These are phyloP conservation scores for Anisogramma anomala DNA, from an alignment of 2,329 filamentous ascomycete species.

Conservation along the genomic window DNA sequence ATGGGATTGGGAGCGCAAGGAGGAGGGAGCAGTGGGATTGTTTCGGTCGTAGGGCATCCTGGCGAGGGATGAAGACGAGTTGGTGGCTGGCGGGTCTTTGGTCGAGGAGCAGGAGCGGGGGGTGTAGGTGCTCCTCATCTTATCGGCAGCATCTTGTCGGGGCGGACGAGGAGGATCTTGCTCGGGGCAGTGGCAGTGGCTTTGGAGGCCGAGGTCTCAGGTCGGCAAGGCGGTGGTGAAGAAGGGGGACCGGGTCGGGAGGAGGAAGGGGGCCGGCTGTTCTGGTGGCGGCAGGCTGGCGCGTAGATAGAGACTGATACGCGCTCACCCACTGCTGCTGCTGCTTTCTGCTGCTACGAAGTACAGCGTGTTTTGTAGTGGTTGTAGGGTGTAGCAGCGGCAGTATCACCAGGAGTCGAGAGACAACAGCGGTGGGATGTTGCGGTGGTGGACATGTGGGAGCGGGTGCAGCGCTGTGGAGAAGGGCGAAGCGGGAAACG, in stretches of 20 bases:
- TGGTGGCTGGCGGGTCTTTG: constrained; percentile 7
- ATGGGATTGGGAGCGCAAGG: constrained; percentile 39
- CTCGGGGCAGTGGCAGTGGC: neutral
- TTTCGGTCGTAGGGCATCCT: constrained; percentile 13
- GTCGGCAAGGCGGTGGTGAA: neutral
- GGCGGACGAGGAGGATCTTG: neutral
- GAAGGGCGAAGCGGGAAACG: neutral
- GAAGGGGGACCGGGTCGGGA: too few relatives aligned
- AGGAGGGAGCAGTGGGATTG: constrained; percentile 33
- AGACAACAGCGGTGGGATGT: neutral
- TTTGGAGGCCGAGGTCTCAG: neutral
- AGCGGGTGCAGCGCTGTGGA: too few relatives aligned
- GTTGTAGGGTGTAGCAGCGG: neutral
- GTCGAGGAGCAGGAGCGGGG: constrained; percentile 12
- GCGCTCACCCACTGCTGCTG: too few relatives aligned
- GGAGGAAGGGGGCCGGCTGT: neutral
- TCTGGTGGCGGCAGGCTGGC: neutral
- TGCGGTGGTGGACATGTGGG: neutral
- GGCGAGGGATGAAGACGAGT: constrained; percentile 5
- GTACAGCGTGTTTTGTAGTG: too few relatives aligned
- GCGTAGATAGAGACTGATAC: too few relatives aligned
- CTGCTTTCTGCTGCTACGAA: too few relatives aligned
- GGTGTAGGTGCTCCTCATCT: constrained; percentile 17
- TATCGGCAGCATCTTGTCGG: constrained; percentile 18
- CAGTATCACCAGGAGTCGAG: neutral